Evolutionary conservation across 2,329 filamentous ascomycete species (phyloP), one percentile per base, ranked within the genome.

Genomic region (Aspergillus sp.): DNA sequence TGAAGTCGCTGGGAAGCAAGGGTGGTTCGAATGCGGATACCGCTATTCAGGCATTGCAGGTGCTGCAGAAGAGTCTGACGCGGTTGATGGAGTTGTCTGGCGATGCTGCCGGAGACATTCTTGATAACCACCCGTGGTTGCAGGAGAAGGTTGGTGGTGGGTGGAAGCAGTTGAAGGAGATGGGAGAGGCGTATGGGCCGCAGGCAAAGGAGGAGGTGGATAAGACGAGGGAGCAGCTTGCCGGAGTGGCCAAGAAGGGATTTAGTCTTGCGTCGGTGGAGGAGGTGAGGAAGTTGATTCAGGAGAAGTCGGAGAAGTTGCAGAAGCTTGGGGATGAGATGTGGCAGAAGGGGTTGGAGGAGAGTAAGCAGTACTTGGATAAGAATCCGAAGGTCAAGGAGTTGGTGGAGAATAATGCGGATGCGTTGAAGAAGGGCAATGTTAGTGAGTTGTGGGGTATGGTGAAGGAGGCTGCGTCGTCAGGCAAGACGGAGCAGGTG

Each of bases 321-420:
- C 82, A 85, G 76, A 83, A 88, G 74, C 76, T 91, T 2, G 88
- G 88, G 21, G 88, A 92, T 42, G 82, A 91, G 74, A 86, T 87
- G 0, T 92, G 88, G 88, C 81, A 86, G 65, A 89, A 90, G 78
- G 88, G 85, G 0, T 71, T 90, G 50, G 86, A 92, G 75, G 81
- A 90, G 75, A 87, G 86, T 38, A 87, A 90, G 79, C 88, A 89
- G 0, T 84, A 86, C 61, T 82, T 92, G 0, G 89, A 92, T 66
- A 91, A 91, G 82, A 90, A 86, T 75, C 88, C 89, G n/a, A 81
- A 90, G 77, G 77, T 90, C 60, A 92, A 91, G 80, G 81, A 91
- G 75, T 73, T 91, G 0, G 72, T 92, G 1, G 88, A 91, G 78
- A 80, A 89, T 70, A 92, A 93, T 74, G 81, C 83, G 50, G 86